Conservation (phyloP, 2,329 filamentous ascomycete species). For the Claviceps sp. region DNA sequence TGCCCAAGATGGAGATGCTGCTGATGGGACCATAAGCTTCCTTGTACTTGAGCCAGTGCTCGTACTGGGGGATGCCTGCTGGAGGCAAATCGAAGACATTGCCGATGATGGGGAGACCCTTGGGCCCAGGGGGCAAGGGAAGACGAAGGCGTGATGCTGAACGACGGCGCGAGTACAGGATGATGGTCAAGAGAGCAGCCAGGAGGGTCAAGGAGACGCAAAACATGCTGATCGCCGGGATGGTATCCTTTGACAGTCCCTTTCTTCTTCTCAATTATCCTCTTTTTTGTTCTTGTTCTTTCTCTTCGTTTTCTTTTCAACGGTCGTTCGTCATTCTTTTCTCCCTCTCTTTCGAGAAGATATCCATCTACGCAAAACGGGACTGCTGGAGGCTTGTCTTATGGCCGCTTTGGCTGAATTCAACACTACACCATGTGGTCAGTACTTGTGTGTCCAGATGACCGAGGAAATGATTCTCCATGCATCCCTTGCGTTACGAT, state of each 20-base stretch:
- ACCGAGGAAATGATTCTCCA: no score
- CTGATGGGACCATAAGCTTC: slow-evolving; percentile 28
- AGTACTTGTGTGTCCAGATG: no score
- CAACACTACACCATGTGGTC: no score
- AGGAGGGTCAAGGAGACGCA: neutral
- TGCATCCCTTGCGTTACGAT: no score
- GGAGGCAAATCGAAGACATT: slow-evolving; percentile 5
- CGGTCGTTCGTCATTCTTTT: neutral
- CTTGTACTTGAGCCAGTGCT: slow-evolving; percentile 6
- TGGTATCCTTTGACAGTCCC: neutral
- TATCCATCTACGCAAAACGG: no score
- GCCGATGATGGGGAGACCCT: slow-evolving; percentile 5
- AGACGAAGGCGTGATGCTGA: neutral
- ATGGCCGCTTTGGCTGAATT: no score
- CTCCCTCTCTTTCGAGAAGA: neutral
- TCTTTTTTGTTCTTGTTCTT: no score
- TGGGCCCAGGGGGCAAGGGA: slow-evolving; percentile 6
- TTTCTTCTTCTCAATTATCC: no score
- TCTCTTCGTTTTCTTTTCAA: no score
- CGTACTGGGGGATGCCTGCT: neutral
- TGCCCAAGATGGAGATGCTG: slow-evolving; percentile 24
- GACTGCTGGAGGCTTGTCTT: no score
- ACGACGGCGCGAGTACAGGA: neutral
- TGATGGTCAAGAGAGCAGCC: neutral
- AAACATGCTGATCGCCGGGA: neutral